Conservation (phyloP, 2,329 filamentous ascomycete genomes). For the Fusarium sp. region DNA sequence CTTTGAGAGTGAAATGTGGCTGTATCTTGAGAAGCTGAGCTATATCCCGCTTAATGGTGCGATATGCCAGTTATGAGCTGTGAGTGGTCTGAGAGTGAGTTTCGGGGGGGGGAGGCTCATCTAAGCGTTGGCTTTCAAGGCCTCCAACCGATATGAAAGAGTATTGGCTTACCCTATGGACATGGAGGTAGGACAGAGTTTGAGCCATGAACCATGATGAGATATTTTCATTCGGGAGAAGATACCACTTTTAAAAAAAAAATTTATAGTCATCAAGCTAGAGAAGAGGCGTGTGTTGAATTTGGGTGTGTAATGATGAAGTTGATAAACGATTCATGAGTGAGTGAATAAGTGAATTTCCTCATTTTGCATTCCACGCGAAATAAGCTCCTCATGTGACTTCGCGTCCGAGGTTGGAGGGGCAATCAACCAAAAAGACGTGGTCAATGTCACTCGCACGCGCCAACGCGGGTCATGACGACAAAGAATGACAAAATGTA, state of each 20-base stretch:
- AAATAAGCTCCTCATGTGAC: slow-evolving; percentile 41
- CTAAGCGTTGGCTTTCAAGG: background rate
- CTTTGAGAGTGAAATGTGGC: background rate
- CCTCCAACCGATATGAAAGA: background rate
- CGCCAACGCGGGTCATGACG: slow-evolving; percentile 34
- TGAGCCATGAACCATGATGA: background rate
- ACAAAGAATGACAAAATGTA: slow-evolving; percentile 17
- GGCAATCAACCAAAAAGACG: slow-evolving; percentile 24
- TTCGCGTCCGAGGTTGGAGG: slow-evolving; percentile 32
- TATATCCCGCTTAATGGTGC: background rate
- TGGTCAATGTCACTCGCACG: slow-evolving; percentile 30
- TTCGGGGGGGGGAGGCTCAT: background rate
- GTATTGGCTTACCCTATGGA: background rate
- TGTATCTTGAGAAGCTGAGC: background rate
- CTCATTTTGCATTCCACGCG: background rate
- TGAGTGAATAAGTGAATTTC: background rate
- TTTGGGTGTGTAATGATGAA: background rate
- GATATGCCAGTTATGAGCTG: background rate
- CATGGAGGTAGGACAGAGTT: background rate
- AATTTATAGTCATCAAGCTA: background rate
- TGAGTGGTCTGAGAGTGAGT: background rate
- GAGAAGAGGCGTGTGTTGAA: background rate
- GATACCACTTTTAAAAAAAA: background rate
- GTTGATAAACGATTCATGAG: background rate
- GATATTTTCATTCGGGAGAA: background rate